Conservation (phyloP, 306 rosid genomes). For the Mucuna pruriens region DNA sequence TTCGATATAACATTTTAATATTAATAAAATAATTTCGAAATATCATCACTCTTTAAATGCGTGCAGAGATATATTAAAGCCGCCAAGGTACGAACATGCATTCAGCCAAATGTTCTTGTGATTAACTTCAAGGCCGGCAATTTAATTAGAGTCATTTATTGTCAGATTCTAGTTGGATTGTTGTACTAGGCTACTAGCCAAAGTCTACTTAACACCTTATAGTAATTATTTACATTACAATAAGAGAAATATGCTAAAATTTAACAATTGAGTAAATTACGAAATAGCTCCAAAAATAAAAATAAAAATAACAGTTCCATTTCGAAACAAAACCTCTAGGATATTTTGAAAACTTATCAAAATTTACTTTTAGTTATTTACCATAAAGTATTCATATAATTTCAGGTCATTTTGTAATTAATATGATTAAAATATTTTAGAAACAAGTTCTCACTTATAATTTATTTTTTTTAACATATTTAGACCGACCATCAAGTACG, state of each 20-base stretch:
- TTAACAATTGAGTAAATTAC: neutral
- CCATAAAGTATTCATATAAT: no score
- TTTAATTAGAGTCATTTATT: neutral
- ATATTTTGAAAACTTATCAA: neutral
- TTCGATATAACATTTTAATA: no score
- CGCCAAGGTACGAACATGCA: neutral
- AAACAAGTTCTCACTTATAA: no score
- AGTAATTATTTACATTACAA: neutral
- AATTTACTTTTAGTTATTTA: neutral
- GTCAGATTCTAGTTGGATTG: constrained; percentile 26
- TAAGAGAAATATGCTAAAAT: neutral
- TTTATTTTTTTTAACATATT: no score
- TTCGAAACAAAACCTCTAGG: neutral
- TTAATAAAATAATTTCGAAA: no score
- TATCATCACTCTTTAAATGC: neutral
- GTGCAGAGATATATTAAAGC: neutral
- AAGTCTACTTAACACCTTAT: neutral
- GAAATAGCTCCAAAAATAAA: neutral
- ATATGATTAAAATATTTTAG: no score
- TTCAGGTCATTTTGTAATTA: neutral
- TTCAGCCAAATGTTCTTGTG: constrained; percentile 33
- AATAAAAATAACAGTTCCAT: neutral
- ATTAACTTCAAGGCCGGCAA: constrained; percentile 39
- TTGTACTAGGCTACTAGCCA: constrained; percentile 1
- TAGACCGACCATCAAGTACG: no score